phyloP scores from a whole-genome alignment of 2,329 filamentous ascomycete genomes.

The Penicillium fuscoglaucum region DNA sequence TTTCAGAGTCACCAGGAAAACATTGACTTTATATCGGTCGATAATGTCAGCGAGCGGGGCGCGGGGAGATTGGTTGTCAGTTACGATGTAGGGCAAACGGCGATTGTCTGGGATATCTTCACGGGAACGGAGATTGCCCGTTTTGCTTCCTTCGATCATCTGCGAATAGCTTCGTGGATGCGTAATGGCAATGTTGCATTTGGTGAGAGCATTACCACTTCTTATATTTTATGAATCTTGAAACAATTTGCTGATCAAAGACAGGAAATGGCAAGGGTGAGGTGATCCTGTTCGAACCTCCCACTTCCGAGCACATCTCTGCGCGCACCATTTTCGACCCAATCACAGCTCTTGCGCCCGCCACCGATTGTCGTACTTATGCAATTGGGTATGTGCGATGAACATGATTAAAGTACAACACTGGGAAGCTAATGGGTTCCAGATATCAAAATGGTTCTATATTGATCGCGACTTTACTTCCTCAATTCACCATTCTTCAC shows the following conservation, averaged over 20 bases:
- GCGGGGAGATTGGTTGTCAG: slow-evolving; percentile 85
- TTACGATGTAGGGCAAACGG: slow-evolving; percentile 86
- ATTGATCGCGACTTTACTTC: slow-evolving; percentile 82
- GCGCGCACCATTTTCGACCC: slow-evolving; percentile 91
- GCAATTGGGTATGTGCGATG: slow-evolving; percentile 74
- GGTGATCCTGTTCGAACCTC: slow-evolving; percentile 90
- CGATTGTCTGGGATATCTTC: slow-evolving; percentile 95
- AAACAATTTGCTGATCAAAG: slow-evolving; percentile 12
- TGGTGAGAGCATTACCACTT: slow-evolving; percentile 58
- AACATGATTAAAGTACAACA: not conserved
- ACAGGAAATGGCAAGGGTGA: slow-evolving; percentile 89
- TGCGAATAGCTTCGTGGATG: slow-evolving; percentile 91
- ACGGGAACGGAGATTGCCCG: slow-evolving; percentile 86
- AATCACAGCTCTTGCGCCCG: slow-evolving; percentile 88
- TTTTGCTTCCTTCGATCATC: slow-evolving; percentile 87
- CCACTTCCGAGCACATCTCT: slow-evolving; percentile 88
- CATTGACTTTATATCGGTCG: slow-evolving; percentile 79
- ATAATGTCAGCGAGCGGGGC: slow-evolving; percentile 85
- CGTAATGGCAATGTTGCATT: slow-evolving; percentile 94
- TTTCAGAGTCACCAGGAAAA: slow-evolving; percentile 84
- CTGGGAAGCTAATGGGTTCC: slow-evolving; percentile 5
- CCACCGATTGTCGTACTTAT: slow-evolving; percentile 87
- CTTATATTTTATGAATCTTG: not conserved
- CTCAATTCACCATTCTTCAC: slow-evolving; percentile 90
- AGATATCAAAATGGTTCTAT: slow-evolving; percentile 96